These are phyloP conservation scores for Dactylellina cionopaga DNA, from an alignment of 2,329 filamentous ascomycete species.

Conservation along the genomic window DNA sequence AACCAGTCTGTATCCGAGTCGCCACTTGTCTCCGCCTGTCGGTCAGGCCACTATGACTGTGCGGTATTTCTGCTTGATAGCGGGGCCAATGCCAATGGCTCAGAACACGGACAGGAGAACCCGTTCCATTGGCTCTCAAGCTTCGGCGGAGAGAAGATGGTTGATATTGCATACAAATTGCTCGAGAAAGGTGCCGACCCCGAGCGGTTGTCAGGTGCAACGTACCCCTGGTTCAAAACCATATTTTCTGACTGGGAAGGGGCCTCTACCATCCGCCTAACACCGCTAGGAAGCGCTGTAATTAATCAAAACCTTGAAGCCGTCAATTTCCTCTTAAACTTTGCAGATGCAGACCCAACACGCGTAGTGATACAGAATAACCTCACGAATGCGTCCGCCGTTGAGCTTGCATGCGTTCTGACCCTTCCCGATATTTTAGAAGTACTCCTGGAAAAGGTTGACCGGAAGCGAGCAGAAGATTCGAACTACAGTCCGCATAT, in stretches of 20 bases:
- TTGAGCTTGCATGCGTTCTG: not conserved
- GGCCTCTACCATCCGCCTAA: not conserved
- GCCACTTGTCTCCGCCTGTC: not conserved
- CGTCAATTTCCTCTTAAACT: not conserved
- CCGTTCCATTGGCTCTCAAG: not conserved
- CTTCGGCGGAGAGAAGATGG: not conserved
- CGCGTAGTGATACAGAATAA: too few relatives aligned
- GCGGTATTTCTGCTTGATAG: not conserved
- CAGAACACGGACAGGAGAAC: not conserved
- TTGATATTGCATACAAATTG: not conserved
- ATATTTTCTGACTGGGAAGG: not conserved
- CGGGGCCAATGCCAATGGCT: not conserved
- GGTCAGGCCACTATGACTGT: not conserved
- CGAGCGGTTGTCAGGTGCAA: not conserved
- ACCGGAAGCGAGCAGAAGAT: not conserved
- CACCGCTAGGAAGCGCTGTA: not conserved
- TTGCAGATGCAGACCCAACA: not conserved
- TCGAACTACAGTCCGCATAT: not conserved
- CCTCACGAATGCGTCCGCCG: not conserved
- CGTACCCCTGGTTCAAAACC: not conserved
- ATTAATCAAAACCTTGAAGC: not conserved
- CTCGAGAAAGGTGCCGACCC: not conserved
- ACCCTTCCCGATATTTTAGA: not conserved
- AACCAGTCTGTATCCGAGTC: not conserved
- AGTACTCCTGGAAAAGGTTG: not conserved